Evolutionary conservation across 2,329 filamentous ascomycete species (phyloP), one percentile per base, ranked within the genome.

Genomic region (Orbilia quercus): DNA sequence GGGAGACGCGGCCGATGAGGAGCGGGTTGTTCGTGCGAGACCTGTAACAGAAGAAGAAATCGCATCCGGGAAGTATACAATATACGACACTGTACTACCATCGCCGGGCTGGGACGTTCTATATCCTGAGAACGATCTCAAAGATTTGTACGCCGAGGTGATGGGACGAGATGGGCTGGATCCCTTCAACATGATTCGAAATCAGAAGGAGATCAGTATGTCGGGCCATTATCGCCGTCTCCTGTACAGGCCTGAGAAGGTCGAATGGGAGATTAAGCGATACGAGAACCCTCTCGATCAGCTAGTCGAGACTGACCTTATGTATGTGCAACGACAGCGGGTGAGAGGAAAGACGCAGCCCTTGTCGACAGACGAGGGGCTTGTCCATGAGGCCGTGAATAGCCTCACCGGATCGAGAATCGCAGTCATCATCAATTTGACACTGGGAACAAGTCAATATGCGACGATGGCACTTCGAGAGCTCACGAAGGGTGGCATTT

Each of bases 11-110:
- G 40, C 53, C 7, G 48, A 65, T 6, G 67, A 72, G 50, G 85
- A 88, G 64, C 80, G 84, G 34, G 90, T 88, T 77, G 84, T 86
- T 75, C 88, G 90, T 36, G 93, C 92, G 0, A 88, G 92, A 12
- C 81, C 88, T 0, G 83, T 99, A 12, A 90, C 88, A 1, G 87
- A 87, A 2, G 88, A 89, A n/a, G 95, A 99, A 80, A 91, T 88
- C 1, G 84, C 85, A 23, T 91, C 88, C 75, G 92, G 91, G 9
- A 84, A 86, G 67, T 97, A 90, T 81, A 87, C 85, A 38, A 90
- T 99, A 77, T 92, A 91, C 78, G 95, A 99, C 79, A 80, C 98
- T 74, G 93, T 99, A 11, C 85, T 99, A 1, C 94, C 96, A 1
- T 89, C 90, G n/a, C 95, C 95, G 0, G 95, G 95, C 16, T 97